Percentiles rank a stretch among this genome's conserved stretches.
phyloP scores from a whole-genome alignment of 495 filamentous ascomycete genomes.

The Letharia columbiana region DNA sequence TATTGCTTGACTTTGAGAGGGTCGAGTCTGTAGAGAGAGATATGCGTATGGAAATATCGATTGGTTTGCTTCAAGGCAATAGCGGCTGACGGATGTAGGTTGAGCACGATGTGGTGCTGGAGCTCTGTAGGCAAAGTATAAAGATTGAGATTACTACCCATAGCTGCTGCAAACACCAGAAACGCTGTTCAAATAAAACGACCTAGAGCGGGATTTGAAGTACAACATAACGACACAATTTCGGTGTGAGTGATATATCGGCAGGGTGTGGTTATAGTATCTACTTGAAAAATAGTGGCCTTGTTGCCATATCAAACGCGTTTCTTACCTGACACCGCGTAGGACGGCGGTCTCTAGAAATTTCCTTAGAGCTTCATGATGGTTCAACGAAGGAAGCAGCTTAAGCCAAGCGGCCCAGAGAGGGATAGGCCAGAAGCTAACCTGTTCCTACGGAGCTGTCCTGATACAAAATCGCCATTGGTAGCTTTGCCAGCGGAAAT shows the following conservation, averaged over 20 bases:
- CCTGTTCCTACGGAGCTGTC: background rate
- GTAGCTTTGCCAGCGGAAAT: background rate
- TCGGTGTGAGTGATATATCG: no score
- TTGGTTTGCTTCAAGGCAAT: conserved; percentile 5
- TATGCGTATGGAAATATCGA: background rate
- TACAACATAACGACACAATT: background rate
- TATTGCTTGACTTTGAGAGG: background rate
- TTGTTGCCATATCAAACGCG: background rate
- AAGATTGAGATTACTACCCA: background rate
- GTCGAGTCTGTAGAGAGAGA: background rate
- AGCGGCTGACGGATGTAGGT: background rate
- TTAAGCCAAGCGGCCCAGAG: background rate
- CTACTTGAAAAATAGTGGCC: background rate
- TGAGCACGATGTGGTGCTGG: background rate
- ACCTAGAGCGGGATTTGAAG: background rate
- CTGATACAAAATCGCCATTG: background rate
- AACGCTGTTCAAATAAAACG: background rate
- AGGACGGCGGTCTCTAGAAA: background rate
- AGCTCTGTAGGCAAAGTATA: background rate
- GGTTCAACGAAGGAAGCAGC: background rate
- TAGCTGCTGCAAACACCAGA: background rate
- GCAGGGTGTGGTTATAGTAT: no score
- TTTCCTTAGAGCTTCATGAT: background rate
- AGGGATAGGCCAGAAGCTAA: background rate
- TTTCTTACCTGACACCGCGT: background rate